Evolutionary conservation across 2,329 filamentous ascomycete genomes (phyloP), one percentile per base, ranked within the genome.

Genomic region (Colletotrichum karsti): DNA sequence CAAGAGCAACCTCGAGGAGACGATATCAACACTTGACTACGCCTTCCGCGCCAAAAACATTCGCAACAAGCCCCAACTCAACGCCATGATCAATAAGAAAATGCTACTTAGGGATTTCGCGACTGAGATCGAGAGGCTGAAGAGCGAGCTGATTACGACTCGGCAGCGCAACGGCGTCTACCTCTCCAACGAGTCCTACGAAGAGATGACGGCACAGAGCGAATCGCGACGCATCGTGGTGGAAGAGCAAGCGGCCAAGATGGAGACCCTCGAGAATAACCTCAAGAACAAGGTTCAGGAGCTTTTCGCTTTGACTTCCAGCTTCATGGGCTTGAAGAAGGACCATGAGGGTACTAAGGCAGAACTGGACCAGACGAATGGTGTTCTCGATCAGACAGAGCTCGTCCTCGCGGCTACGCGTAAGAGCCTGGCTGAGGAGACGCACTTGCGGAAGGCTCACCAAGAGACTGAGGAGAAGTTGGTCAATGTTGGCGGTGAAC

Each of bases 31-130:
- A 0, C 87, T 99, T 2, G 96, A 99, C 78, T 99, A 99, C 77
- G 97, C 96, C 10, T 98, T 98, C 81, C 90, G 96, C 51, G 96
- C 96, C 15, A 99, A 99, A 84, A 98, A 99, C 73, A 99, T 99
- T 74, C 92, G 93, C 55, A 99, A 99, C 80, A 98, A 98, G 80
- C 97, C 96, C 1, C 96, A 99, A 76, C 87, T 97, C 74, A 99
- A 98, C 79, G 93, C 94, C 54, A 88, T 93, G 76, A 90, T 98
- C 71, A 95, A 93, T 71, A 99, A 98, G 81, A 97, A 96, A 81
- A 97, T 94, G 3, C 81, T 99, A 12, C 86, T 99, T 10, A 91
- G 89, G 67, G 96, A 99, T 72, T 97, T 97, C 71, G 96, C 95
- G 0, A 84, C 87, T 24, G 96, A 99, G 77, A 98, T 99, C 57